Evolutionary conservation across 352 stramenopile genomes (phyloP).

Genomic region (Globisporangium abappressorium): DNA sequence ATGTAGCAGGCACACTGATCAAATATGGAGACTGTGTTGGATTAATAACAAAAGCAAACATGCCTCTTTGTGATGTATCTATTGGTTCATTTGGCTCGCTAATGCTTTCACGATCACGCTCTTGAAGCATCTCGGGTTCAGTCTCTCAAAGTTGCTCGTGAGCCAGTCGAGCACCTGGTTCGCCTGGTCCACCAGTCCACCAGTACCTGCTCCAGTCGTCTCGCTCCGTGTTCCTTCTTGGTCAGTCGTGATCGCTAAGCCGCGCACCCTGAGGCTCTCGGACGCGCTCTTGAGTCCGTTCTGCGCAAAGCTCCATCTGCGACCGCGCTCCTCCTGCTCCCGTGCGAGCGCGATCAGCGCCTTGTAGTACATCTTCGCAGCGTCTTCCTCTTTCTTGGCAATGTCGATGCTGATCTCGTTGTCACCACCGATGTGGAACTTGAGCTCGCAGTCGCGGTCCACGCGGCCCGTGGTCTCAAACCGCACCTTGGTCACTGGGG

Average conservation of each 20-base stretch:
- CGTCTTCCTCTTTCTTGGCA: slow-evolving; percentile 40
- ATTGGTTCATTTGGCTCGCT: background rate
- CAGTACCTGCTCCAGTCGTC: background rate
- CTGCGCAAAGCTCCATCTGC: slow-evolving; percentile 1
- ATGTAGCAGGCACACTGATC: too few relatives aligned
- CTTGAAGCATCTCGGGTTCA: slow-evolving; percentile 3
- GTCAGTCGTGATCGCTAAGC: background rate
- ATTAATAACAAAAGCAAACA: too few relatives aligned
- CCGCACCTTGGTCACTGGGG: slow-evolving; percentile 25
- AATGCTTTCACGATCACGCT: background rate
- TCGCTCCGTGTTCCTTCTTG: too few relatives aligned
- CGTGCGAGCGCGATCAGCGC: slow-evolving; percentile 19
- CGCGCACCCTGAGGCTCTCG: background rate
- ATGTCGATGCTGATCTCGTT: slow-evolving; percentile 48
- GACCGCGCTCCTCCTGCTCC: background rate
- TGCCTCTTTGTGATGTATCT: too few relatives aligned
- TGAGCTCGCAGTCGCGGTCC: slow-evolving; percentile 65
- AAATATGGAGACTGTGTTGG: too few relatives aligned
- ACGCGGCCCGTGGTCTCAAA: slow-evolving; percentile 57
- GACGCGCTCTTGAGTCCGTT: background rate
- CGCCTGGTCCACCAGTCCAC: background rate
- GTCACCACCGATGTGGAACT: slow-evolving; percentile 41
- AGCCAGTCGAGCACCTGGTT: slow-evolving; percentile 1
- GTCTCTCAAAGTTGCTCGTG: slow-evolving; percentile 1
- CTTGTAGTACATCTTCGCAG: slow-evolving; percentile 52